Conservation (phyloP, 2,329 filamentous ascomycete species). For the Aspergillus quadricinctus region DNA sequence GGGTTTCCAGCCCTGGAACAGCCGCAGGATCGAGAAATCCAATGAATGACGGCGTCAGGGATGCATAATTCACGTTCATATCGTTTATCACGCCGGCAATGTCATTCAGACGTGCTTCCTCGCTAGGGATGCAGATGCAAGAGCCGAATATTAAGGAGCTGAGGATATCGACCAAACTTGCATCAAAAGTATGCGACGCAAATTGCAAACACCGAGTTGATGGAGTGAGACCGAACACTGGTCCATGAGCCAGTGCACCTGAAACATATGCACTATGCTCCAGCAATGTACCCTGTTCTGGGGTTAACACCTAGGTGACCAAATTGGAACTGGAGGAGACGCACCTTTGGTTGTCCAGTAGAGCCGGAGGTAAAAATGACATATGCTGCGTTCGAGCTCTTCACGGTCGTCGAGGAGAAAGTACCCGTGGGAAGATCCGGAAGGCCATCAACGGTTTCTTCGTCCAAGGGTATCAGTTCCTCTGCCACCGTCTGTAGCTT, state of each 20-base stretch:
- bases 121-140: slow-evolving; percentile 55
- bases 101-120: slow-evolving; percentile 46
- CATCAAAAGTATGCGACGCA: slow-evolving; percentile 54
- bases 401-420: slow-evolving; percentile 21
- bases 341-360: slow-evolving; percentile 50
- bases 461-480: slow-evolving; percentile 26
- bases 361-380: slow-evolving; percentile 58
- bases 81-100: slow-evolving; percentile 49
- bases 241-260: slow-evolving; percentile 50
- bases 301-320: slow-evolving; percentile 6
- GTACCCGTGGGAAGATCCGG: slow-evolving; percentile 10
- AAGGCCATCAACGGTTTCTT: slow-evolving; percentile 20
- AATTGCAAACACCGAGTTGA: slow-evolving; percentile 56
- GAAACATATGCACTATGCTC: slow-evolving; percentile 58
- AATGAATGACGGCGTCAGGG: slow-evolving; percentile 59
- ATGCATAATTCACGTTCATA: slow-evolving; percentile 51
- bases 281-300: slow-evolving; percentile 55
- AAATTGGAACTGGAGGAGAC: background rate
- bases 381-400: slow-evolving; percentile 42
- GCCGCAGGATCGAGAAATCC: slow-evolving; percentile 41
- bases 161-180: slow-evolving; percentile 52
- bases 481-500: slow-evolving; percentile 19
- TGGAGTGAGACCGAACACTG: slow-evolving; percentile 45
- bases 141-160: slow-evolving; percentile 53
- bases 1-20: slow-evolving; percentile 39